Percentiles rank a stretch among this genome's conserved stretches.
Conservation (phyloP, 1,139 yeast genomes). For the Meyerozyma sp. region DNA sequence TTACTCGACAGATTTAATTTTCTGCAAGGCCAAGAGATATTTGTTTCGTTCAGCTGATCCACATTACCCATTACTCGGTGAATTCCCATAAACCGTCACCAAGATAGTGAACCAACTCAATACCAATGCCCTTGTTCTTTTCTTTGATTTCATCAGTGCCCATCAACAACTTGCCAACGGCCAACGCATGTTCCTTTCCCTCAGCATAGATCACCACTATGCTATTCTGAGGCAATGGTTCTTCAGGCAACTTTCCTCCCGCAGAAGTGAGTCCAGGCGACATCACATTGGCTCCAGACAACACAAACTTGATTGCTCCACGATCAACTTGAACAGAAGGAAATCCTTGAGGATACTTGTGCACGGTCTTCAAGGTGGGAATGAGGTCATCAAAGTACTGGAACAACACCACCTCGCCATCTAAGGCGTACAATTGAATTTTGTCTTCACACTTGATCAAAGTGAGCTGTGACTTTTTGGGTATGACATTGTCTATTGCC, state of each 20-base stretch:
- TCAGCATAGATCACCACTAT: constrained; percentile 86
- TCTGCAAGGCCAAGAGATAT: constrained; percentile 19
- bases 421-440: constrained; percentile 71
- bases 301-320: constrained; percentile 92
- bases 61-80: constrained; percentile 15
- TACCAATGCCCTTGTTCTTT: constrained; percentile 84
- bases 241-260: constrained; percentile 82
- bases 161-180: constrained; percentile 83
- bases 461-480: constrained; percentile 85
- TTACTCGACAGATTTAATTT: constrained; percentile 31
- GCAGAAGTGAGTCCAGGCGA: constrained; percentile 94
- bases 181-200: constrained; percentile 88
- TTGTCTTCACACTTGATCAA: constrained; percentile 86
- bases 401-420: constrained; percentile 68
- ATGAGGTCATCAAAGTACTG: constrained; percentile 83
- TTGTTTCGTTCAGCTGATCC: constrained; percentile 5
- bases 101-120: constrained; percentile 76
- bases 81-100: constrained; percentile 89
- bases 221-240: constrained; percentile 55
- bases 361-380: constrained; percentile 75
- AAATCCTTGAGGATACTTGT: constrained; percentile 74
- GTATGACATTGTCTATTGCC: constrained; percentile 74
- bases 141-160: constrained; percentile 84
- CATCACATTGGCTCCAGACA: constrained; percentile 95
- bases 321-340: constrained; percentile 90